Evolutionary conservation across 768 basidiomycete species (phyloP).

Genomic region (Phanerochaete sordida): DNA sequence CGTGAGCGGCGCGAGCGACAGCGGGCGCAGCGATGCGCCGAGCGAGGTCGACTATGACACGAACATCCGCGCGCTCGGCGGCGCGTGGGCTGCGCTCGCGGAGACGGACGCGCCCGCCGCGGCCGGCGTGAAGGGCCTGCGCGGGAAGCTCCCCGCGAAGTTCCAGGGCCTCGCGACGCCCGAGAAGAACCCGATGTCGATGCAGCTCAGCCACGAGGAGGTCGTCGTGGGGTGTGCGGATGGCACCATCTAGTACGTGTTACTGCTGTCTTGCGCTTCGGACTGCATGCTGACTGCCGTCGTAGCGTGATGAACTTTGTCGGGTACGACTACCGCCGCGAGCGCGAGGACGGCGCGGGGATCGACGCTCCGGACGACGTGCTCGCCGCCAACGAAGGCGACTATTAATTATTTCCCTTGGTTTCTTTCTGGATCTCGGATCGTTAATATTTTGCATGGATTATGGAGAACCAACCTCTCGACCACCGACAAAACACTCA

Average conservation of each 20-base stretch:
- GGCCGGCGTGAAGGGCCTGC: conserved; percentile 50
- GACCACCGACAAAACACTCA: too few relatives aligned
- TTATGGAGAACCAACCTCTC: too few relatives aligned
- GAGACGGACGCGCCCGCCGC: conserved; percentile 30
- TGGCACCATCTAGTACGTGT: conserved; percentile 85
- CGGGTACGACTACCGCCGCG: conserved; percentile 50
- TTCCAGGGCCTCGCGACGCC: conserved; percentile 80
- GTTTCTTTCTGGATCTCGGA: too few relatives aligned
- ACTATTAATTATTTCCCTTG: not conserved
- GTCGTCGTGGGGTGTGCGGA: conserved; percentile 90
- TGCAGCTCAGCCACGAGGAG: conserved; percentile 89
- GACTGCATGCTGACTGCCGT: conserved; percentile 12
- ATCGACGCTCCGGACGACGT: not conserved
- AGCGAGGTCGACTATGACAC: conserved; percentile 48
- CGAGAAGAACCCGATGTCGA: conserved; percentile 93
- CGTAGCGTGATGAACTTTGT: conserved; percentile 59
- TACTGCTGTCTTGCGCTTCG: not conserved
- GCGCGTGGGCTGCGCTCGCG: conserved; percentile 74
- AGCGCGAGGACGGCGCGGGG: conserved; percentile 8
- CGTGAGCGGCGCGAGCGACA: conserved; percentile 12
- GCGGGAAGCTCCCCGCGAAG: conserved; percentile 60
- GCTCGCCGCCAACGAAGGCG: not conserved
- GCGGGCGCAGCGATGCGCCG: conserved; percentile 15
- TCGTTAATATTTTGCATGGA: too few relatives aligned
- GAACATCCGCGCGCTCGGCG: conserved; percentile 61